Base-by-base conservation (phyloP, 2,329 filamentous ascomycete genomes). In the Aspergillus hortae region DNA sequence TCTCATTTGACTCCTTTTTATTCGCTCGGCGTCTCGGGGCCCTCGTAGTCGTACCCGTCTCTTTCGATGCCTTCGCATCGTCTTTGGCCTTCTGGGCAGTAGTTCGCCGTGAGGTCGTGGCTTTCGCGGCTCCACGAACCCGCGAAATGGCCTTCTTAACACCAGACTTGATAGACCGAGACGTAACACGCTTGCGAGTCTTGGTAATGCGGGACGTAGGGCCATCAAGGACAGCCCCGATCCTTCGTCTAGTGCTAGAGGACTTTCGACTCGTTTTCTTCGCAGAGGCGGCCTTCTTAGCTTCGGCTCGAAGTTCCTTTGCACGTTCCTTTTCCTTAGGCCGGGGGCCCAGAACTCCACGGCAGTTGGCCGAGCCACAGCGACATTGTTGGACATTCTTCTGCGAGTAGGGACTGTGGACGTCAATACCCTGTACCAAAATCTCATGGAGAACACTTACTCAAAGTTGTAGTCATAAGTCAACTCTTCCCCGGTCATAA, bases 401-500 rank as follows among this genome's bases (percentile, higher is more conserved):
- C 56, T 77, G 76, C 10, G 81, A 85, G 64, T 80, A 83, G 9
- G 79, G 80, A 55, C 77, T 80, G 25, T 7, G 33, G 42, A 12
- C 36, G 46, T 64, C 42, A 67, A 51, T 49, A 51, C 23, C 2
- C 4, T 9, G n/a, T 17, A 33, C 7, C 6, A 33, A 10, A 43
- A 4, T 32, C 15, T 21, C 6, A 1, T 10, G 23, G 14, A 23
- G 7, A 5, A 32, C 46, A 70, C 79, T 68, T 67, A 83, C 80
- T 87, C 83, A 58, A 88, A 88, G 60, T 88, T 88, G 69, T 88
- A 88, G 77, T 99, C 94, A 69, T 99, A 99, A 0, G 92, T 97
- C 55, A 99, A 78, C 73, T 99, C 94, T 57, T 97, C 91, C 21
- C 94, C 94, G 10, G 92, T 96, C 85, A 89, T 89, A 67, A 99